Conservation (phyloP, 2,329 filamentous ascomycete species). For the Westerdykella sp. region DNA sequence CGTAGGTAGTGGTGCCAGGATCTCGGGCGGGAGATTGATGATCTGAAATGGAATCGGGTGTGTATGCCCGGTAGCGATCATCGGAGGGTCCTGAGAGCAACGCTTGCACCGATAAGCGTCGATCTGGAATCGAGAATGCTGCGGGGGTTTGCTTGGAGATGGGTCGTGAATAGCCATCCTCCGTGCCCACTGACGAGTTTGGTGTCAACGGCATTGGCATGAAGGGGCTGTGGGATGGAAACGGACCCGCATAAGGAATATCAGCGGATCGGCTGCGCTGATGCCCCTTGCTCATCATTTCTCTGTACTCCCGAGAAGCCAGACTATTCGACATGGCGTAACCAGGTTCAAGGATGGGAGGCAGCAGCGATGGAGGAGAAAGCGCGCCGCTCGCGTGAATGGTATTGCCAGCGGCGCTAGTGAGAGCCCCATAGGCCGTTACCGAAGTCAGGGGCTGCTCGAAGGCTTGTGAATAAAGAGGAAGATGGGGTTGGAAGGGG, state of each 20-base stretch:
- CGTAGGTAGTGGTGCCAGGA: conserved; percentile 49
- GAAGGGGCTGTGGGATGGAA: conserved; percentile 39
- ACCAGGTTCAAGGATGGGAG: conserved; percentile 13
- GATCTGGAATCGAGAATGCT: conserved; percentile 38
- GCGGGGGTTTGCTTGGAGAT: conserved; percentile 16
- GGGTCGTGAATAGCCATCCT: conserved; percentile 21
- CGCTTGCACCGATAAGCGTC: conserved; percentile 58
- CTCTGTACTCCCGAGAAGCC: conserved; percentile 8
- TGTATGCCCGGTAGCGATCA: conserved; percentile 9
- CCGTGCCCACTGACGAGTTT: conserved; percentile 34
- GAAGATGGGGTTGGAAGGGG: conserved; percentile 6
- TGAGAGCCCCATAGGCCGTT: conserved; percentile 13
- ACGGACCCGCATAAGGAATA: conserved; percentile 29
- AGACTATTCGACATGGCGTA: conserved; percentile 5
- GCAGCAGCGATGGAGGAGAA: conserved; percentile 23
- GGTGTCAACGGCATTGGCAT: conserved; percentile 43
- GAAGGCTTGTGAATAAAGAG: conserved; percentile 16
- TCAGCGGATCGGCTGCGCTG: conserved; percentile 21
- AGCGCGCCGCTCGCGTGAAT: conserved; percentile 14
- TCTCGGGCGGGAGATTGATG: conserved; percentile 28
- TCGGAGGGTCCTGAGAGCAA: conserved; percentile 41
- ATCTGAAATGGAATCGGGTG: conserved; percentile 40
- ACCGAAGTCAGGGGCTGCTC: conserved; percentile 19
- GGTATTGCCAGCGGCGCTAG: conserved; percentile 9
- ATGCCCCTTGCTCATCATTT: conserved; percentile 17